A percentile compares a stretch with the other conserved stretches of the same genome.
Conservation (phyloP, 495 filamentous ascomycete genomes). For the Penicillium atrosanguineum region DNA sequence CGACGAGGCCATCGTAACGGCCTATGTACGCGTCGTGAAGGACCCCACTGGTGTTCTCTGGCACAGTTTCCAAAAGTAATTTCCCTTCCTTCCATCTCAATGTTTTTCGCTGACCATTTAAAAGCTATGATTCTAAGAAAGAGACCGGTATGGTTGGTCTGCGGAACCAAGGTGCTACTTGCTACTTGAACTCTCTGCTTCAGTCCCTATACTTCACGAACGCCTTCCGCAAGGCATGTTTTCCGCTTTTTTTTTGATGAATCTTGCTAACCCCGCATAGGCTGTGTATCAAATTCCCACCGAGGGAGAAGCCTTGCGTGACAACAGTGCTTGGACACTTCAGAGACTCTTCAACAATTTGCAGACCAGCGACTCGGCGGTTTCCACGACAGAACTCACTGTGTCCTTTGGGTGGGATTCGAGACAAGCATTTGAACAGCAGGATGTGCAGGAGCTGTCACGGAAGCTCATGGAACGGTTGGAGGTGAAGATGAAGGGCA, state of each 20-base stretch:
- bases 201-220: constrained; percentile 98
- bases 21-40: constrained; percentile 90
- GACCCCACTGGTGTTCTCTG: constrained; percentile 98
- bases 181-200: constrained; percentile 95
- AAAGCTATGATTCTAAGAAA: constrained; percentile 94
- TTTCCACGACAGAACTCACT: constrained; percentile 89
- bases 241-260: constrained; percentile 1
- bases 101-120: not conserved
- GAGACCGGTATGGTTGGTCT: constrained; percentile 96
- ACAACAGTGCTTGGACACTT: constrained; percentile 89
- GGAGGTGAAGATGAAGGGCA: constrained; percentile 97
- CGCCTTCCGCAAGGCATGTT: constrained; percentile 81
- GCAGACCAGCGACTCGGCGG: constrained; percentile 76
- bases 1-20: constrained; percentile 81
- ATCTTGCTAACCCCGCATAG: constrained; percentile 38
- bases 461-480: constrained; percentile 95
- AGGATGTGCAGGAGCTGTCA: constrained; percentile 97
- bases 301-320: constrained; percentile 69
- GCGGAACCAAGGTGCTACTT: constrained; percentile 97
- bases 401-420: constrained; percentile 98
- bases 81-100: not conserved
- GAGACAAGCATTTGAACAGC: constrained; percentile 96
- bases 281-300: constrained; percentile 97
- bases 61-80: constrained; percentile 94
- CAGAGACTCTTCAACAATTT: constrained; percentile 93